phyloP scores from a whole-genome alignment of 2,329 filamentous ascomycete genomes.

The Huntiella decipiens region DNA sequence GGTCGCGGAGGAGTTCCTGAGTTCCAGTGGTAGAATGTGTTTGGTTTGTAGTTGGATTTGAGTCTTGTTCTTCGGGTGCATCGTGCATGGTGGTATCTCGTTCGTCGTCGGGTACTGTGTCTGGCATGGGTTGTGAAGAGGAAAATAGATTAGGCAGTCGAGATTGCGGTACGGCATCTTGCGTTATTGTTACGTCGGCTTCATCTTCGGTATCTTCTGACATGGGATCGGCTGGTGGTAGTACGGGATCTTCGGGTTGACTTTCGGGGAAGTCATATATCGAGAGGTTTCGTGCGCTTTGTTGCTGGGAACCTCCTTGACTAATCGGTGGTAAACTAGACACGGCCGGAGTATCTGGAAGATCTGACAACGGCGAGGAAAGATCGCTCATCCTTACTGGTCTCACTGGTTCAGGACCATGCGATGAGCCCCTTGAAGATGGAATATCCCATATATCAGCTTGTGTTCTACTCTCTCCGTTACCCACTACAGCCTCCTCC shows the following conservation, averaged over 20 bases:
- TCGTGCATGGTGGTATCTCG: background rate
- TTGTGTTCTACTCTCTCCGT: background rate
- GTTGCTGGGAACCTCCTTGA: too few species aligned
- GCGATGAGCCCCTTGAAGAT: background rate
- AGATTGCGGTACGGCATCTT: background rate
- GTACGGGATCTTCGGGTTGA: background rate
- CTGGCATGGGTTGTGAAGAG: background rate
- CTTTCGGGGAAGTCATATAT: background rate
- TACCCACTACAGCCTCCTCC: too few species aligned
- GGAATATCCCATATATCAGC: conserved; percentile 9
- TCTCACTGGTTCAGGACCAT: background rate
- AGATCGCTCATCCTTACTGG: background rate
- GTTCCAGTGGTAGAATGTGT: background rate
- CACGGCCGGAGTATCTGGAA: conserved; percentile 1
- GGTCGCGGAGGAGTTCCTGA: conserved; percentile 1
- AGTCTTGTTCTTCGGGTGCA: background rate
- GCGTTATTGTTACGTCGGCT: background rate
- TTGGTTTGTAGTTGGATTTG: background rate
- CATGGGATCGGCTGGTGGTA: background rate
- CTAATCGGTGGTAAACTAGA: background rate
- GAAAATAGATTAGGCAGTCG: too few species aligned
- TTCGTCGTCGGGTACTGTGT: background rate
- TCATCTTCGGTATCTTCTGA: background rate
- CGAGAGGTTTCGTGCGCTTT: background rate
- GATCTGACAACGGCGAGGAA: conserved; percentile 8